Percentiles rank a stretch among this genome's conserved stretches.
Conservation (phyloP, 1,139 yeast genomes). For the Nakaseomyces kungkrabaensis region DNA sequence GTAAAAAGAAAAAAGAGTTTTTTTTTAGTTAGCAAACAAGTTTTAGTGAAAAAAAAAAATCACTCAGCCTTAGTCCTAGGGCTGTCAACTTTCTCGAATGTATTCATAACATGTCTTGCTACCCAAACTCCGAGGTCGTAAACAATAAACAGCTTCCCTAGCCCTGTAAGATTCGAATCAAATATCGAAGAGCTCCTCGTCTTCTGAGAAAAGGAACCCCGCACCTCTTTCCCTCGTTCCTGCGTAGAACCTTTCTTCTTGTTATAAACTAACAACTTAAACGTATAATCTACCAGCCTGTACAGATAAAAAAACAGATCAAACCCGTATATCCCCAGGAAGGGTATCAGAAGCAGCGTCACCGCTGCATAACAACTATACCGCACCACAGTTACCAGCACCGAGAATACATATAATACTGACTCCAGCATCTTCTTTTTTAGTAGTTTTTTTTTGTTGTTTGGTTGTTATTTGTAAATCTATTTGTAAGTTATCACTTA, state of each 20-base stretch:
- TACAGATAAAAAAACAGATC: slow-evolving; percentile 8
- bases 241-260: neutral
- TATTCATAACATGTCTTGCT: neutral
- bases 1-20: neutral
- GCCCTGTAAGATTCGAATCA: neutral
- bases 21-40: no score
- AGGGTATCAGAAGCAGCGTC: slow-evolving; percentile 5
- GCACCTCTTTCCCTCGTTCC: neutral
- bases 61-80: neutral
- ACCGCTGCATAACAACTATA: slow-evolving; percentile 5
- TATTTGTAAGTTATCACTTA: no score
- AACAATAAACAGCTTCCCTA: slow-evolving; percentile 1
- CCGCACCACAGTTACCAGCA: slow-evolving; percentile 3
- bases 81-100: neutral
- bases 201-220: neutral
- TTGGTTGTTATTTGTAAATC: neutral
- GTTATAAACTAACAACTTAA: neutral
- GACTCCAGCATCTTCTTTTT: neutral
- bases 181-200: neutral
- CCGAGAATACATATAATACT: neutral
- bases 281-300: slow-evolving; percentile 4
- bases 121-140: neutral
- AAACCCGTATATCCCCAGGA: slow-evolving; percentile 7
- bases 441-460: neutral
- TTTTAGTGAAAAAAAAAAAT: neutral